These are phyloP conservation scores for Colletotrichum viniferum DNA, from an alignment of 2,329 filamentous ascomycete species.

Conservation along the genomic window DNA sequence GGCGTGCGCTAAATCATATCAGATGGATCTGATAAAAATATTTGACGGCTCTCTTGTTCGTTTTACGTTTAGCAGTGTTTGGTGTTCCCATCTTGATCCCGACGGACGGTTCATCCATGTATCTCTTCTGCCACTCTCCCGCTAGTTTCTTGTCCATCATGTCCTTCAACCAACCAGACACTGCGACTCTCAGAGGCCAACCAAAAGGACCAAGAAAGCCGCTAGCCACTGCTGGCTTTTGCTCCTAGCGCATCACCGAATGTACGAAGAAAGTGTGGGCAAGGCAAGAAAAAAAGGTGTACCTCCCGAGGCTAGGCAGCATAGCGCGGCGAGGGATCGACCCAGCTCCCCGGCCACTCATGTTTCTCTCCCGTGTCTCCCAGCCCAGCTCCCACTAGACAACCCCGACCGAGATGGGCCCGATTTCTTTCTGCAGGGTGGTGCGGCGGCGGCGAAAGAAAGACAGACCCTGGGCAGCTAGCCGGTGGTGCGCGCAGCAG, in stretches of 20 bases:
- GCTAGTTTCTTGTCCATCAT: background rate
- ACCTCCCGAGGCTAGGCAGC: background rate
- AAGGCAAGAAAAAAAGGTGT: background rate
- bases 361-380: background rate
- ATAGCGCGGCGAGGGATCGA: background rate
- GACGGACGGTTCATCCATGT: background rate
- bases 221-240: background rate
- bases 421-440: background rate
- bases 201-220: background rate
- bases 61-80: background rate
- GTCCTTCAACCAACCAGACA: background rate
- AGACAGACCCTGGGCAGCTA: background rate
- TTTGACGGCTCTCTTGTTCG: background rate
- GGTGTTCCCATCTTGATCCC: background rate
- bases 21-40: constrained; percentile 22
- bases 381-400: background rate
- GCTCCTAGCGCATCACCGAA: background rate
- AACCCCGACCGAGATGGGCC: background rate
- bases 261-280: background rate
- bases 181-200: background rate
- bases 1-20: constrained; percentile 15
- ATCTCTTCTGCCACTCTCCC: background rate
- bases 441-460: background rate
- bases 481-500: background rate
- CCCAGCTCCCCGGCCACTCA: background rate